Conservation (phyloP, 306 rosid genomes). For the Quercus dentata region DNA sequence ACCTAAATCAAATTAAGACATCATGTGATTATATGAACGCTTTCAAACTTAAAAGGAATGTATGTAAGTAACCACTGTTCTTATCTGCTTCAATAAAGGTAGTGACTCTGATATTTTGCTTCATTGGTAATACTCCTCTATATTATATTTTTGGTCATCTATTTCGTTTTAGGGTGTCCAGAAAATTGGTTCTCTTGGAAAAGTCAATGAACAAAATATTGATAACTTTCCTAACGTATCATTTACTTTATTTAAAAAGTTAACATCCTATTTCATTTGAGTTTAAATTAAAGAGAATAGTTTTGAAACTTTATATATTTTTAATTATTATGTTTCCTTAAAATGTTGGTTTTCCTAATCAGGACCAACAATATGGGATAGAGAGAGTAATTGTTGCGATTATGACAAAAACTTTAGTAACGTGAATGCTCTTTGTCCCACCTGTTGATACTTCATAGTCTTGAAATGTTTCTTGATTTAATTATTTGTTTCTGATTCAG, state of each 20-base stretch:
- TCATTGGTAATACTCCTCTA: background rate
- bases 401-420: background rate
- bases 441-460: background rate
- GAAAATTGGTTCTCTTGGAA: no score
- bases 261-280: no score
- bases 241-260: no score
- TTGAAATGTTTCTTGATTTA: background rate
- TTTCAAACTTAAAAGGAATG: background rate
- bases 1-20: background rate
- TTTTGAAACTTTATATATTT: no score
- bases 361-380: no score
- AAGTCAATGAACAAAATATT: no score
- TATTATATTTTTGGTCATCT: no score
- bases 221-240: no score
- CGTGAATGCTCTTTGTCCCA: background rate
- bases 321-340: no score
- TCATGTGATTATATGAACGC: background rate
- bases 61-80: background rate
- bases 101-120: background rate
- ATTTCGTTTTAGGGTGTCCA: no score
- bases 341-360: no score
- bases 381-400: background rate
- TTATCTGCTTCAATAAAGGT: background rate
- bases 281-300: no score
- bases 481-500: slow-evolving; percentile 38